Conservation (phyloP, 208 protist genomes). For the Tritrichomonas foetus region DNA sequence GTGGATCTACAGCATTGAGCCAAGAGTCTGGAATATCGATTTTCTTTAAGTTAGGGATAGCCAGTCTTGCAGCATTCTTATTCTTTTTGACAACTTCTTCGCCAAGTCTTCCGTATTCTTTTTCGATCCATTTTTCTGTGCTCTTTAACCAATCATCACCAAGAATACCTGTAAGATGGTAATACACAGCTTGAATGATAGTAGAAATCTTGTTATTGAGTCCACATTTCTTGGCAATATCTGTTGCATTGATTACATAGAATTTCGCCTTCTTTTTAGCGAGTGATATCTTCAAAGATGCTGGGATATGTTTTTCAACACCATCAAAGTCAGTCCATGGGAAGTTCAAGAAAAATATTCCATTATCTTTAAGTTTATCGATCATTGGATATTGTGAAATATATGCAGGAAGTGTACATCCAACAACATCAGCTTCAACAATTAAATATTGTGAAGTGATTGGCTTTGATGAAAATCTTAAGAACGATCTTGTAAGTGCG, state of each 20-base stretch:
- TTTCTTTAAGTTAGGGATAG: not conserved
- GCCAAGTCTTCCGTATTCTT: constrained; percentile 61
- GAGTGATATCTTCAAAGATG: constrained; percentile 53
- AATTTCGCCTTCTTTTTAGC: constrained; percentile 50
- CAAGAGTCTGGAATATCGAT: not conserved
- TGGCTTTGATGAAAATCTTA: constrained; percentile 58
- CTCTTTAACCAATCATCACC: constrained; percentile 41
- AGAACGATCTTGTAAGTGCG: constrained; percentile 58
- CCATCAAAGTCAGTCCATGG: constrained; percentile 49
- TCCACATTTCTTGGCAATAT: constrained; percentile 53
- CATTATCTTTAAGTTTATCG: constrained; percentile 24
- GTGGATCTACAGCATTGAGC: no score
- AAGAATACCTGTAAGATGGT: constrained; percentile 61
- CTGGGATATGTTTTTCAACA: constrained; percentile 51
- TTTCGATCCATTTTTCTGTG: constrained; percentile 47
- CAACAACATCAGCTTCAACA: constrained; percentile 63
- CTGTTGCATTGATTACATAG: constrained; percentile 60
- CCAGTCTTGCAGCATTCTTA: constrained; percentile 50
- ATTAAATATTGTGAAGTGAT: constrained; percentile 64
- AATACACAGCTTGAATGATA: constrained; percentile 48
- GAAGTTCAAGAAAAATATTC: constrained; percentile 64
- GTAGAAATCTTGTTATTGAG: constrained; percentile 61
- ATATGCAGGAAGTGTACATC: constrained; percentile 61
- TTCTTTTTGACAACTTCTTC: constrained; percentile 59
- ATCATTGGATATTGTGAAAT: constrained; percentile 60